Evolutionary conservation across 2,329 filamentous ascomycete species (phyloP), one percentile per base, ranked within the genome.

Genomic region (Monosporascus sp.): DNA sequence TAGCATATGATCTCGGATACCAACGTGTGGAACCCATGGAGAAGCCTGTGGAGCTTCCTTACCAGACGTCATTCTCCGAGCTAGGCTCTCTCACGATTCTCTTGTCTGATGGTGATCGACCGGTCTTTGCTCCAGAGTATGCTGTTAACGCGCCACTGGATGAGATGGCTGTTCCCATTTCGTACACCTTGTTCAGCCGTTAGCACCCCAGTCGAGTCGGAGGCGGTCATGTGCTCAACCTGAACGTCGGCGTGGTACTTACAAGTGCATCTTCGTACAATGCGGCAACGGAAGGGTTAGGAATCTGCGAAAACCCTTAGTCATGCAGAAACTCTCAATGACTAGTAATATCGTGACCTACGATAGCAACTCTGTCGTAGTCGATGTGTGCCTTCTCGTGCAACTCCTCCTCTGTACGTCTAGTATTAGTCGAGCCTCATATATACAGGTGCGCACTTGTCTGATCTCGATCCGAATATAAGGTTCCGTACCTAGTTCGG

Each of bases 201-300:
- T 54, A 66, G 62, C 47, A 56, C 46, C 15, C 36, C 44, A 49
- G 49, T 50, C 24, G 49, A 41, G 18, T 20, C 48, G 17, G 27
- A 24, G 17, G 43, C 57, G 46, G 48, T 57, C 52, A 51, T 50
- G 54, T 57, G 53, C 54, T 57, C 52, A 38, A 37, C 9, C 39
- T 17, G 31, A 35, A 11, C 9, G 11, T 35, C 8, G 20, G 50
- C 22, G 47, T 49, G 11, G 38, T 50, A 41, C 64, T 64, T 65
- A 92, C 91, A 60, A 99, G 85, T 53, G 94, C 94, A 88, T 99
- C 94, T 84, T 99, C 94, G 80, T 99, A 99, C 60, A 99, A 86
- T 54, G 92, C 88, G 60, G 94, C 87, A 57, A 97, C 94, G 53
- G 93, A 94, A 59, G 93, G 92, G 77, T 99, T 97, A 77, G 90